Base-by-base conservation (phyloP, 164 flowering plant species). In the Piper betle region DNA sequence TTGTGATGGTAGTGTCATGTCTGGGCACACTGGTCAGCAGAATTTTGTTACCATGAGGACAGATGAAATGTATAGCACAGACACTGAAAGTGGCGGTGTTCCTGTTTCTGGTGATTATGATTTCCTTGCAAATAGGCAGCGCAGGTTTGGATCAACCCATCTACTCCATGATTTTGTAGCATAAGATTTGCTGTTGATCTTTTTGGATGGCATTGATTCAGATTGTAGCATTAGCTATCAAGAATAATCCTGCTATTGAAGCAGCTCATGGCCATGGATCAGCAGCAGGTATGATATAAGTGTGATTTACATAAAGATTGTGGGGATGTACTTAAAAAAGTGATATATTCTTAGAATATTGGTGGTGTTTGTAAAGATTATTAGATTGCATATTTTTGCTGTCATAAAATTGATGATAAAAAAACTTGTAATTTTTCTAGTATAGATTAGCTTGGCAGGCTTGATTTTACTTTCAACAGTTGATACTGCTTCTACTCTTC, bases 151-250 rank as follows among this genome's bases (percentile, higher is more conserved):
- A 55, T 79, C 90, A 37, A 77, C 92, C n/a, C 91, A 79, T 69
- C 56, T 82, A 65, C 72, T 80, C 50, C 91, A 81, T 79, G 95
- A 90, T 80, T 87, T 84, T 75, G 92, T 84, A 61, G 86, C 85
- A 41, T 84, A 72, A 84, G 41, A 37, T 16, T 68, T 33, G 58
- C 15, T 33, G 25, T 25, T 55, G 25, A 55, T 46, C 7, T 16
- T 13, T 25, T 55, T 25, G 58, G 58, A 38, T 25, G 15, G 39
- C 62, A 62, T 61, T 20, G 52, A 16, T 65, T 39, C 39, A 39
- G 63, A 53, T 61, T 50, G 58, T 18, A 61, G 50, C 48, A 53
- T 8, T 41, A 61, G 64, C 54, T 64, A 64, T 48, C 52, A 59
- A 67, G 55, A 58, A 70, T 61, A 57, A 63, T 60, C 53, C 71